Conservation (phyloP, 31 red algal genomes). For the Odonthalia washingtoniensis region DNA sequence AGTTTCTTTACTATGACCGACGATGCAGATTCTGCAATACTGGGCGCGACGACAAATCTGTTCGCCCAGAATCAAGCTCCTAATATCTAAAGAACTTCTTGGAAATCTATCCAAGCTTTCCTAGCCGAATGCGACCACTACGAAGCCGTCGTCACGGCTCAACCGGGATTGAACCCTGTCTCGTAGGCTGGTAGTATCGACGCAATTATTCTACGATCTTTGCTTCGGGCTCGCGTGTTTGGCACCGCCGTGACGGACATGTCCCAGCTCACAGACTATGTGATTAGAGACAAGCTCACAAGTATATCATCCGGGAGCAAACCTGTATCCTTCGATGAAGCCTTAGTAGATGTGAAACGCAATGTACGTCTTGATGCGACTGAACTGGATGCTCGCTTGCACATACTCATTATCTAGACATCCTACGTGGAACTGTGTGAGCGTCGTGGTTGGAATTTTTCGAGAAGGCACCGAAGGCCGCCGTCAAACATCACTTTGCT, state of each 20-base stretch:
- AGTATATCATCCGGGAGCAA: neutral
- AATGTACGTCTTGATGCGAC: too few relatives aligned
- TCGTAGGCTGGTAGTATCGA: neutral
- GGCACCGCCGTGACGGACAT: neutral
- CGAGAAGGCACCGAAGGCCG: too few relatives aligned
- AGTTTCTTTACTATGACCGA: too few relatives aligned
- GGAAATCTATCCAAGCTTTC: slow-evolving; percentile 17
- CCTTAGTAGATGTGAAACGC: too few relatives aligned
- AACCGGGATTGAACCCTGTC: slow-evolving; percentile 9
- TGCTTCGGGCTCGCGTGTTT: slow-evolving; percentile 23
- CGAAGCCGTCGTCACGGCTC: slow-evolving; percentile 8
- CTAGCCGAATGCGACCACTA: slow-evolving; percentile 13
- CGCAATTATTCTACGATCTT: neutral
- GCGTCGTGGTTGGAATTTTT: too few relatives aligned
- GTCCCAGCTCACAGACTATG: neutral
- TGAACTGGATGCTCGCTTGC: too few relatives aligned
- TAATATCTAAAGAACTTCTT: neutral
- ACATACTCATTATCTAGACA: too few relatives aligned
- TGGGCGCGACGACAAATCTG: neutral
- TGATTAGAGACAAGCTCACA: neutral
- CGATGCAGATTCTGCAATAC: too few relatives aligned
- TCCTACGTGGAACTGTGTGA: too few relatives aligned
- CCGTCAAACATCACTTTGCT: too few relatives aligned
- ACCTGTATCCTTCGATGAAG: too few relatives aligned
- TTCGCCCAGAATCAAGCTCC: neutral